Base-by-base conservation (phyloP, 2,329 filamentous ascomycete genomes). In the Fusarium graminum region DNA sequence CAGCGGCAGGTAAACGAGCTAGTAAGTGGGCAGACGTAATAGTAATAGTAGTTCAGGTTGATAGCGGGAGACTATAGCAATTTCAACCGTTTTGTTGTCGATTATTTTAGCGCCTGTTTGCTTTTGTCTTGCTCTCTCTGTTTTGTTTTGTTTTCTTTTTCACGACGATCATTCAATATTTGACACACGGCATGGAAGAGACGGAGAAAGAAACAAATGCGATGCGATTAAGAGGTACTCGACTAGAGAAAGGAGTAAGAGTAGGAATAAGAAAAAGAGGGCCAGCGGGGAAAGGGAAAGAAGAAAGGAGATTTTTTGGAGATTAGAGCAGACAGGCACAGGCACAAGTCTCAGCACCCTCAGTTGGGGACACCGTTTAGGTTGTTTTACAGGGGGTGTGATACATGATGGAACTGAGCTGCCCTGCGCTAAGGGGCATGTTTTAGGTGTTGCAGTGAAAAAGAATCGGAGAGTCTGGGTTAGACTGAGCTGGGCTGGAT, bases 21-120 rank as follows among this genome's bases (percentile, higher is more conserved):
- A 63, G 58, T 40, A 62, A 58, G 58, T 63, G 52, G 58, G 36
- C 50, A 63, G 58, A 57, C 36, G 50, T 49, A 62, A 59, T 42
- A 49, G 52, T 43, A 49, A 46, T 52, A 45, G 19, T 19, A 34
- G 40, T 43, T 43, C 32, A n/a, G 34, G 44, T 45, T 46, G 26
- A 54, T 40, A 61, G 47, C 19, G 28, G 61, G 50, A 36, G 34
- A 17, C 16, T 59, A 52, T 36, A 43, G 55, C 53, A 54, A 61
- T 46, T 61, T 61, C 42, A 60, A 39, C 30, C 40, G 55, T 39
- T 60, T 60, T 60, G 58, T 9, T 40, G 55, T 60, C 28, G 55
- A 45, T 40, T 59, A 26, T 52, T 40, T 45, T 40, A 45, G 40
- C 25, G 17, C 13, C 19, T 40, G 25, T 30, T 45, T 14, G 29